phyloP scores from a whole-genome alignment of 2,329 filamentous ascomycete species.

The Penicillium expansum region DNA sequence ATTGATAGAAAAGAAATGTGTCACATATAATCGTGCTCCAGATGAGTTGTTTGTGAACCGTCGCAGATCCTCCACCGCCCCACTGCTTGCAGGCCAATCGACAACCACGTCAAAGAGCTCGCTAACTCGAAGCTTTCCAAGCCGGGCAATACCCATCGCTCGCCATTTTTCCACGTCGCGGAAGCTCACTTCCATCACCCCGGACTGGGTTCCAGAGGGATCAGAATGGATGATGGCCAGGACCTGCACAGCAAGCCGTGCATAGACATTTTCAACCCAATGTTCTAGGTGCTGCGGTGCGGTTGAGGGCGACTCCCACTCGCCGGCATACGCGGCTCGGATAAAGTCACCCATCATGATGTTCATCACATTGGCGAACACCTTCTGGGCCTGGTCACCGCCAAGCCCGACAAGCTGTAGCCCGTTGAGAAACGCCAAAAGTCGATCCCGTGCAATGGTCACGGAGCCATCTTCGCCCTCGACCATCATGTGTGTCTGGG shows the following conservation, averaged over 20 bases:
- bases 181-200: constrained; percentile 35
- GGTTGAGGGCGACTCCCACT: constrained; percentile 54
- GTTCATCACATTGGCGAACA: constrained; percentile 59
- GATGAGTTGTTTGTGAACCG: constrained; percentile 54
- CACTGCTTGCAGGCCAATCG: constrained; percentile 57
- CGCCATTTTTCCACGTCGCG: constrained; percentile 54
- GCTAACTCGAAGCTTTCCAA: constrained; percentile 56
- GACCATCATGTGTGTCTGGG: constrained; percentile 33
- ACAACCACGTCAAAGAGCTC: constrained; percentile 63
- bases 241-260: constrained; percentile 51
- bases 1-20: constrained; percentile 53
- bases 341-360: constrained; percentile 57
- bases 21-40: constrained; percentile 55
- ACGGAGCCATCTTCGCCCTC: constrained; percentile 32
- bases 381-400: constrained; percentile 53
- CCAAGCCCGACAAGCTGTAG: constrained; percentile 56
- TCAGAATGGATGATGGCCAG: constrained; percentile 41
- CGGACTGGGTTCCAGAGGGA: constrained; percentile 22
- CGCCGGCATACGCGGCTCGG: constrained; percentile 54
- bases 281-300: constrained; percentile 50
- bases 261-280: constrained; percentile 58
- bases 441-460: constrained; percentile 31
- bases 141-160: constrained; percentile 53
- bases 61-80: constrained; percentile 61
- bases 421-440: constrained; percentile 43